A percentile compares a stretch with the other conserved stretches of the same genome.
These are phyloP conservation scores for Pleurotus cornucopiae DNA, from an alignment of 768 basidiomycete species.

Conservation along the genomic window DNA sequence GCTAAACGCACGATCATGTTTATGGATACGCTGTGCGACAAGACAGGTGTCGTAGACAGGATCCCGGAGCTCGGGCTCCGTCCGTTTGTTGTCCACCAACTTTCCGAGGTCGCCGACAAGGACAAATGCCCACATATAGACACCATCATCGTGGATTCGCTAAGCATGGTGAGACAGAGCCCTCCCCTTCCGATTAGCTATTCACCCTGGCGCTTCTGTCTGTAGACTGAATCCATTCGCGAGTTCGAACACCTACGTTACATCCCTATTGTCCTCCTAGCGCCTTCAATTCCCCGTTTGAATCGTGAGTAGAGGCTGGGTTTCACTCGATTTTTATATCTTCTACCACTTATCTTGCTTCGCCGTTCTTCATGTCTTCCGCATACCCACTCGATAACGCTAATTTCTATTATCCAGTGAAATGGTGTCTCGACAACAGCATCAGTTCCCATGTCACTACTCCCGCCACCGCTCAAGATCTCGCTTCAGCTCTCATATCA, in stretches of 20 bases:
- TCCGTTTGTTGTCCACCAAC: slow-evolving; percentile 70
- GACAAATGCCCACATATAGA: slow-evolving; percentile 86
- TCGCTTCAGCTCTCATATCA: slow-evolving; percentile 87
- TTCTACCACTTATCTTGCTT: slow-evolving; percentile 7
- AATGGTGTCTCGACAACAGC: slow-evolving; percentile 96
- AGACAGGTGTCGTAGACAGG: slow-evolving; percentile 68
- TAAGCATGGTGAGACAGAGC: slow-evolving; percentile 61
- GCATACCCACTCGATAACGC: slow-evolving; percentile 6
- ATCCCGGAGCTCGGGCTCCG: slow-evolving; percentile 78
- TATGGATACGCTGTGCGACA: slow-evolving; percentile 80
- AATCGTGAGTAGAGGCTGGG: slow-evolving; percentile 49
- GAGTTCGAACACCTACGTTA: slow-evolving; percentile 94
- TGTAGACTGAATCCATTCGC: slow-evolving; percentile 81
- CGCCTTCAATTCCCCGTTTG: slow-evolving; percentile 71
- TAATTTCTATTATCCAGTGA: slow-evolving; percentile 47
- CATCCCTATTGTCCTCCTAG: slow-evolving; percentile 90
- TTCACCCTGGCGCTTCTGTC: slow-evolving; percentile 1
- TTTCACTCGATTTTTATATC: neutral
- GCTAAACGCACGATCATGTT: slow-evolving; percentile 85
- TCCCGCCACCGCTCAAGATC: slow-evolving; percentile 82
- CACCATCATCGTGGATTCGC: slow-evolving; percentile 91
- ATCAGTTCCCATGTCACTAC: slow-evolving; percentile 94
- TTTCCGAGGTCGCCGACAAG: slow-evolving; percentile 80
- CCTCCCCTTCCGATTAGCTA: slow-evolving; percentile 10
- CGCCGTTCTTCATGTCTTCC: slow-evolving; percentile 8